Evolutionary conservation across 805 yeast species (phyloP), one percentile per base, ranked within the genome.

Genomic region (Ogataea methanolica): DNA sequence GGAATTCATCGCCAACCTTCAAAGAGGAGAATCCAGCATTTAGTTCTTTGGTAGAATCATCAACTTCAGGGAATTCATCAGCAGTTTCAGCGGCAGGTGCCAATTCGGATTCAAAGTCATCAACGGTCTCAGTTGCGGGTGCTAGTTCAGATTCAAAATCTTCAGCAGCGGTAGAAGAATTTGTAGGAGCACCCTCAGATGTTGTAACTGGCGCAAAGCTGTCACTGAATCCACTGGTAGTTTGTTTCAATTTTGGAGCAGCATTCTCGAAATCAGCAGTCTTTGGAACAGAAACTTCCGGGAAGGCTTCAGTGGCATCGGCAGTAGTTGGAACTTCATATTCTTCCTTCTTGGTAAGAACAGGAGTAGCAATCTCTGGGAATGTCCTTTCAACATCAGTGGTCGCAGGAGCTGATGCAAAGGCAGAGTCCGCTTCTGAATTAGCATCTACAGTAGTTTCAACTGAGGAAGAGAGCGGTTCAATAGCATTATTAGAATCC

Each of bases 1-100:
- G 86, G 55, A 82, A 82, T 53, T 82, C 87, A 14, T 72, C 74
- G 6, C 46, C 42, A 66, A 71, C 21, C 47, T 57, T 29, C 49
- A 26, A 36, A 29, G 23, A 22, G 29, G 17, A 38, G 40, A 21
- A 41, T 6, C 23, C 42, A n/a, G n/a, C 31, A 11, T 16, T 26
- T 36, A 29, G 40, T 15, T n/a, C 38, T 16, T 16, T 15, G 14
- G 4, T n/a, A 11, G 41, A 29, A 8, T 23, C 33, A 5, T 39
- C 44, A 23, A 34, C 22, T 16, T 16, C 39, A 4, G 34, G 23
- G 3, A 26, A 23, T 4, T 11, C 11, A 15, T 37, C 39, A 31
- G 19, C 26, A 26, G 41, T 26, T 23, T 14, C 41, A n/a, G 23
- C 41, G 6, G 39, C 33, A 7, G 41, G 33, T 15, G 17, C 19